Evolutionary conservation across 768 basidiomycete species (phyloP).

Genomic region (Kwoniella pini): DNA sequence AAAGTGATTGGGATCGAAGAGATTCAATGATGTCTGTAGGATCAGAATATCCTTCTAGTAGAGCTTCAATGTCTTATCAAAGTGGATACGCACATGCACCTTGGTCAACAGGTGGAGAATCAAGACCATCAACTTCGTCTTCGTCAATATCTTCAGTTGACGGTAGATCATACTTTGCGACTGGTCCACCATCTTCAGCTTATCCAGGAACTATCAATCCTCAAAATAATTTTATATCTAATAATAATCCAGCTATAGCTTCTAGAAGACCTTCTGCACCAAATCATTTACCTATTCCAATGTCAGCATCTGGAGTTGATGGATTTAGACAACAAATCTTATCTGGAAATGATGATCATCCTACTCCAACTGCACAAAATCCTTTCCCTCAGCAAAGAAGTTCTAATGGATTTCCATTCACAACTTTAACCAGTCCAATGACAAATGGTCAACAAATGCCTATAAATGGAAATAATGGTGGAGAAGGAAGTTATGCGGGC

Average conservation of each 20-base stretch:
- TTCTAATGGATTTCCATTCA: conserved; percentile 15
- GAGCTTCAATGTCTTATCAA: conserved; percentile 18
- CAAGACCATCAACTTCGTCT: conserved; percentile 33
- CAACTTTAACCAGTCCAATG: conserved; percentile 26
- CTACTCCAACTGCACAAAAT: conserved; percentile 43
- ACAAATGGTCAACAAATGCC: not conserved
- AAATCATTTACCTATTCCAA: conserved; percentile 34
- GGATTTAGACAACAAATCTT: conserved; percentile 21
- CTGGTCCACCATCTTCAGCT: conserved; percentile 1
- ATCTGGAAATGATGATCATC: conserved; percentile 28
- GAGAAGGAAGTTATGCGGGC: conserved; percentile 1
- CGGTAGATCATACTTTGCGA: conserved; percentile 20
- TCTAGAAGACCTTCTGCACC: conserved; percentile 29
- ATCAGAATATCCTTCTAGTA: conserved; percentile 13
- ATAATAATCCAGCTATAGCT: too few relatives aligned
- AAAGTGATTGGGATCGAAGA: conserved; percentile 37
- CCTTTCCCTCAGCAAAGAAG: conserved; percentile 25
- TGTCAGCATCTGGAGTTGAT: not conserved
- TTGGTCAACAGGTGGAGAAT: conserved; percentile 9
- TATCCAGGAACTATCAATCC: not conserved
- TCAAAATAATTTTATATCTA: not conserved
- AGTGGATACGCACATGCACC: conserved; percentile 14
- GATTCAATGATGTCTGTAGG: conserved; percentile 30
- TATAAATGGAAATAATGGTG: conserved; percentile 2
- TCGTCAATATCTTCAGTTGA: conserved; percentile 39